Evolutionary conservation across 2,329 filamentous ascomycete species (phyloP), one percentile per base, ranked within the genome.

Genomic region (Fusarium sp.): DNA sequence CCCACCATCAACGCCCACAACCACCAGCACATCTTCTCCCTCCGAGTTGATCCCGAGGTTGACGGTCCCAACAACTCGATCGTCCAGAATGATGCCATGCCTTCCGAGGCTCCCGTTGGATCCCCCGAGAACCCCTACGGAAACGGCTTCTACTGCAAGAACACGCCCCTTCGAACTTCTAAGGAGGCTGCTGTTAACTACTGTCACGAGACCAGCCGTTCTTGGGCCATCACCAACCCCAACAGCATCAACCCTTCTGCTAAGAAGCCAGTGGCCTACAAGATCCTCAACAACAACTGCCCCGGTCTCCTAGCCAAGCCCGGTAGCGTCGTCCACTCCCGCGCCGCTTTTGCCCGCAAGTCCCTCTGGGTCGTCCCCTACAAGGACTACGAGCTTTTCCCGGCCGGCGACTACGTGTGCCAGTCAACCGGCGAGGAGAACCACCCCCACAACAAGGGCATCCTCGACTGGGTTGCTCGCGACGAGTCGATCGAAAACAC

Each of bases 171-270:
- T 69, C 89, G 86, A 11, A 97, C 92, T 0, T 89, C 93, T 11
- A 87, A 87, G 60, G 89, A 93, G 74, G 89, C 91, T 0, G 89
- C 88, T 79, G 93, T 92, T 34, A 93, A 97, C 81, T 98, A 98
- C 83, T 88, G 97, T 79, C 93, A 93, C 70, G 86, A 87, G 47
- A 96, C 93, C 0, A 92, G 91, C 70, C 88, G 95, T 22, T 95
- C 95, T 0, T 98, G 95, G 95, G 95, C 98, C 64, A 97, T 98
- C 80, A 89, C 89, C 80, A 98, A 98, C 83, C 92, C 92, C 75
- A 93, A 88, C 85, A 94, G 93, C 81, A 80, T 96, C 52, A 95
- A 98, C 82, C 92, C 93, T 0, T 92, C 95, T 84, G 95, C 92
- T 83, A 91, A 94, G 81, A 97, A 96, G 84, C 94, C 94, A 0